Evolutionary conservation across 345 rosid genomes (phyloP), one percentile per base, ranked within the genome.

Genomic region (Isatis tinctoria): DNA sequence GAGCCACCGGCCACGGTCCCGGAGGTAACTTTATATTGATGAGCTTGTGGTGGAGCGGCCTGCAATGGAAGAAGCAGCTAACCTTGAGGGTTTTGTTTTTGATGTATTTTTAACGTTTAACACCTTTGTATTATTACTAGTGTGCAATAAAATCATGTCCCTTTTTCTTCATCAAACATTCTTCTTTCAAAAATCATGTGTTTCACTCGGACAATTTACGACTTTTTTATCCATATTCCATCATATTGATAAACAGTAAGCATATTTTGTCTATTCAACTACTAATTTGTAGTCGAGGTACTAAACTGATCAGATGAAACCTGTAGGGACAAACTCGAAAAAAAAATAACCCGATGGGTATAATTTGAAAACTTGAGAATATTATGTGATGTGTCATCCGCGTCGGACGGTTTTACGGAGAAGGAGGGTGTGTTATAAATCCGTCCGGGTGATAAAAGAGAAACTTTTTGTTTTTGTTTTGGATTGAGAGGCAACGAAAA

Each of bases 21-120:
- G 20, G 39, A 40, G 18, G 37, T 26, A 44, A 73, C 65, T 73
- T 16, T 16, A 12, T 35, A 17, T 73, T 35, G 51, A 44, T 45
- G 66, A 66, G 72, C 66, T 65, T 36, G 67, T 47, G 51, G 59
- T 36, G 27, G 67, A 66, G 33, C 41, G 60, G 28, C 22, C 12
- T 49, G 67, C 54, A 39, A 47, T 51, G 57, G 64, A 52, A 68
- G 69, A 65, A 24, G 69, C 51, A 52, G 69, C 69, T 60, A 49
- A 75, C 69, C 45, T 32, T 30, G 74, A 51, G 63, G 18, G 44
- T 11, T 26, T 7, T 35, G 17, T 33, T 57, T 57, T 32, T 13
- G 39, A 12, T 26, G 37, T 52, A 3, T 12, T 58, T 45, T 27
- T 14, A 73, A 53, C 52, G 26, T 33, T 52, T 39, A 74, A 57